Evolutionary conservation across 2,329 filamentous ascomycete genomes (phyloP).

Genomic region (Teratosphaeria pseudoeucalypti): DNA sequence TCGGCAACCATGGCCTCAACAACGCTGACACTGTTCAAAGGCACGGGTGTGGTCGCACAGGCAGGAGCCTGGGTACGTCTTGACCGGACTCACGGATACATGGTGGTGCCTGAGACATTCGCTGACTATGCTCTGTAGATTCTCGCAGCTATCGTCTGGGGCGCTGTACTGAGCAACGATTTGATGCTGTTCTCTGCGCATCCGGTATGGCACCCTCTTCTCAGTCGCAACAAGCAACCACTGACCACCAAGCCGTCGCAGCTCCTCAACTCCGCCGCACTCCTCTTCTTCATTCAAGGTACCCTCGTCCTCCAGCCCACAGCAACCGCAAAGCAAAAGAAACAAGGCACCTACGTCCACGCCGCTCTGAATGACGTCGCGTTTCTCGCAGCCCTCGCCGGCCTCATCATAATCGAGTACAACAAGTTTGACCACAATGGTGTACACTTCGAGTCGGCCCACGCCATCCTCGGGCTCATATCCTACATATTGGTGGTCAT

Average conservation of each 20-base stretch:
- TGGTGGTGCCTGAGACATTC: too few relatives aligned
- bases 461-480: constrained; percentile 71
- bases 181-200: constrained; percentile 81
- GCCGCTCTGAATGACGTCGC: constrained; percentile 58
- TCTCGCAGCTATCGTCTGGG: constrained; percentile 65
- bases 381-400: constrained; percentile 51
- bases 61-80: constrained; percentile 57
- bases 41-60: constrained; percentile 73
- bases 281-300: constrained; percentile 68
- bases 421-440: constrained; percentile 67
- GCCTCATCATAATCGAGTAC: constrained; percentile 63
- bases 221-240: not conserved
- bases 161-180: constrained; percentile 57
- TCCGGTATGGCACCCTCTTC: constrained; percentile 50
- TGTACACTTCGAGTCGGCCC: constrained; percentile 66
- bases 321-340: constrained; percentile 64
- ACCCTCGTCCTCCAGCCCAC: constrained; percentile 84
- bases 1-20: not conserved
- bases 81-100: too few relatives aligned
- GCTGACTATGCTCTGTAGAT: too few relatives aligned
- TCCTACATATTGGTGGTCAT: constrained; percentile 59
- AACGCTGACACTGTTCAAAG: constrained; percentile 35
- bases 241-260: constrained; percentile 8
- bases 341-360: constrained; percentile 52
- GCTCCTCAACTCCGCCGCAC: constrained; percentile 42